phyloP scores from a whole-genome alignment of 2,329 filamentous ascomycete species.

The Didymosphaeria variabile region DNA sequence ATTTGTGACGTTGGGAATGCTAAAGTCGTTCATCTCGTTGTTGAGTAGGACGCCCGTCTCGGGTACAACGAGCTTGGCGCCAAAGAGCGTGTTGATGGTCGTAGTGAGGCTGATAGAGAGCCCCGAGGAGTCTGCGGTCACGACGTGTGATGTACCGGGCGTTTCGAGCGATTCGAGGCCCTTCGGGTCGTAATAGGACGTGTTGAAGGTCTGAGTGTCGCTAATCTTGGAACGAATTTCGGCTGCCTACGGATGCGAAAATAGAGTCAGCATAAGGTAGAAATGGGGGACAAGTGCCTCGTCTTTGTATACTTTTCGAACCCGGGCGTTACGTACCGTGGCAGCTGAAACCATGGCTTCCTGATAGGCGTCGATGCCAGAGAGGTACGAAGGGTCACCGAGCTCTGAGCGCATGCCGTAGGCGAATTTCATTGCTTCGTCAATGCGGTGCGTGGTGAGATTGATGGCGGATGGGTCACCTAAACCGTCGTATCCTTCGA shows the following conservation, averaged over 20 bases:
- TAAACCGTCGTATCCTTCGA: conserved; percentile 77
- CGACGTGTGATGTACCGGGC: conserved; percentile 78
- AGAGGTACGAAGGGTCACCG: conserved; percentile 81
- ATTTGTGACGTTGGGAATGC: conserved; percentile 78
- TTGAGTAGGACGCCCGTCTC: conserved; percentile 82
- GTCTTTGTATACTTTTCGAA: neutral
- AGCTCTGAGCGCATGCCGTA: conserved; percentile 81
- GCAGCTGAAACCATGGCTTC: conserved; percentile 68
- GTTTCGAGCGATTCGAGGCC: conserved; percentile 73
- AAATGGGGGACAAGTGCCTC: neutral
- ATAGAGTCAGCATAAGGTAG: neutral
- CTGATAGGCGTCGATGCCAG: conserved; percentile 71
- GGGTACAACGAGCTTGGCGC: conserved; percentile 79
- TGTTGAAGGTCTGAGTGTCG: conserved; percentile 75
- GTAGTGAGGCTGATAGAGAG: conserved; percentile 84
- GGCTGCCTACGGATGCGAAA: conserved; percentile 53
- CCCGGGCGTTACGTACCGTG: conserved; percentile 47
- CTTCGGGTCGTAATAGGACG: conserved; percentile 76
- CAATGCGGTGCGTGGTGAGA: conserved; percentile 80
- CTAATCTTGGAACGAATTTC: conserved; percentile 73
- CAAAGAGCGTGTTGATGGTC: conserved; percentile 88
- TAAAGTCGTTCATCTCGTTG: conserved; percentile 69
- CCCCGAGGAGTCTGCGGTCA: conserved; percentile 75
- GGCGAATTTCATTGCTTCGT: conserved; percentile 89
- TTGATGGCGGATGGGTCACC: conserved; percentile 66